Evolutionary conservation across 179 eudicot species (phyloP).

Genomic region (Vitellaria paradoxa): DNA sequence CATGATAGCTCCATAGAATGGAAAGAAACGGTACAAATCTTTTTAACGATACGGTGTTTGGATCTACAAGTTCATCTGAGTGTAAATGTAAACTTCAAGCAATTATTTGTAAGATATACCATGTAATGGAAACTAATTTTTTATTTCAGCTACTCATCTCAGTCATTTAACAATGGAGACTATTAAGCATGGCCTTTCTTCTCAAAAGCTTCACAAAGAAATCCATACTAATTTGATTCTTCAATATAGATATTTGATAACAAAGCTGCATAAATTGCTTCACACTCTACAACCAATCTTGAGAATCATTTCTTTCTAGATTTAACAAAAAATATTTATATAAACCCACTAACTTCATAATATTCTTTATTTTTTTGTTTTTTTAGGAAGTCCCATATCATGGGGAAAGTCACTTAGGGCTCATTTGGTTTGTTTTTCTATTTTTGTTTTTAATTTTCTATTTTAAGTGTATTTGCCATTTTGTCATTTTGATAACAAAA

Average conservation of each 20-base stretch:
- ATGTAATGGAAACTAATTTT: not conserved
- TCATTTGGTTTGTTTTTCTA: no score
- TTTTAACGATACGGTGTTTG: constrained; percentile 7
- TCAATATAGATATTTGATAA: not conserved
- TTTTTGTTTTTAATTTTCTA: no score
- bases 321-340: not conserved
- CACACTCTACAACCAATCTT: not conserved
- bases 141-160: not conserved
- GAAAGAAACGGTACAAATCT: constrained; percentile 83
- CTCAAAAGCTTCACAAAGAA: not conserved
- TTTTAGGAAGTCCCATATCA: not conserved
- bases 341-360: not conserved
- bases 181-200: not conserved
- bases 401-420: not conserved
- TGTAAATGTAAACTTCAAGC: constrained; percentile 4
- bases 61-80: not conserved
- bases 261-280: not conserved
- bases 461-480: no score
- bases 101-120: not conserved
- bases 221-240: not conserved
- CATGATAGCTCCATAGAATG: constrained; percentile 83
- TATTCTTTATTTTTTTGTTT: not conserved
- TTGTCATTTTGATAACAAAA: no score
- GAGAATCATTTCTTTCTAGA: not conserved
- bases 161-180: not conserved